Percentiles rank a stretch among this genome's conserved stretches.
Evolutionary conservation across 2,329 filamentous ascomycete species (phyloP).

Genomic region (Arthrinium puccinioides): DNA sequence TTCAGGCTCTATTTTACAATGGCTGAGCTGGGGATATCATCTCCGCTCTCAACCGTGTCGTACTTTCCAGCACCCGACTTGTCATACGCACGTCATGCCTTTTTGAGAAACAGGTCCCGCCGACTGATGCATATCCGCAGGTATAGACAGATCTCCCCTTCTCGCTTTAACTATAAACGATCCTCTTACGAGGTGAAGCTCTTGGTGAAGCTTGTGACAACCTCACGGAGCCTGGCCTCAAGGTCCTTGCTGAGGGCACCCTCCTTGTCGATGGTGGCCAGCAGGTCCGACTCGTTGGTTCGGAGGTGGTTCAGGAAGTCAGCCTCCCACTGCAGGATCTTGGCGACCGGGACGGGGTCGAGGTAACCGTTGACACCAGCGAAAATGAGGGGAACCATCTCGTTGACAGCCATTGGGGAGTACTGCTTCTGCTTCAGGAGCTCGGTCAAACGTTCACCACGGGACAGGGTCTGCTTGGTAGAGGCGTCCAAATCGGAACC

Average conservation of each 20-base stretch:
- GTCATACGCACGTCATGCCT: conserved; percentile 36
- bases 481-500: conserved; percentile 98
- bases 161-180: conserved; percentile 21
- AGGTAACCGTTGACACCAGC: conserved; percentile 98
- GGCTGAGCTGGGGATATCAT: conserved; percentile 40
- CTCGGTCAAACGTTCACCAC: conserved; percentile 98
- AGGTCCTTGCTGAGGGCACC: conserved; percentile 92
- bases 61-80: conserved; percentile 39
- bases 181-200: conserved; percentile 63
- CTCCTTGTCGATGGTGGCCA: conserved; percentile 89
- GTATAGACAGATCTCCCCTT: conserved; percentile 41
- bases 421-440: conserved; percentile 99
- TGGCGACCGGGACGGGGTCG: conserved; percentile 79
- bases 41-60: conserved; percentile 35
- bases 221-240: conserved; percentile 73
- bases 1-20: conserved; percentile 58
- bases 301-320: conserved; percentile 91
- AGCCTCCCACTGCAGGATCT: conserved; percentile 88
- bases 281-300: conserved; percentile 79
- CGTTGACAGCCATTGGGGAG: conserved; percentile 95
- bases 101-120: conserved; percentile 39
- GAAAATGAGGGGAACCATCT: conserved; percentile 99
- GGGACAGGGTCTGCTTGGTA: conserved; percentile 95
- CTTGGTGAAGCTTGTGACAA: conserved; percentile 81
- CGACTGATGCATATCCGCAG: conserved; percentile 18